Conservation (phyloP, 225 moss, liverwort and hornwort genomes). For the Bryum argenteum region DNA sequence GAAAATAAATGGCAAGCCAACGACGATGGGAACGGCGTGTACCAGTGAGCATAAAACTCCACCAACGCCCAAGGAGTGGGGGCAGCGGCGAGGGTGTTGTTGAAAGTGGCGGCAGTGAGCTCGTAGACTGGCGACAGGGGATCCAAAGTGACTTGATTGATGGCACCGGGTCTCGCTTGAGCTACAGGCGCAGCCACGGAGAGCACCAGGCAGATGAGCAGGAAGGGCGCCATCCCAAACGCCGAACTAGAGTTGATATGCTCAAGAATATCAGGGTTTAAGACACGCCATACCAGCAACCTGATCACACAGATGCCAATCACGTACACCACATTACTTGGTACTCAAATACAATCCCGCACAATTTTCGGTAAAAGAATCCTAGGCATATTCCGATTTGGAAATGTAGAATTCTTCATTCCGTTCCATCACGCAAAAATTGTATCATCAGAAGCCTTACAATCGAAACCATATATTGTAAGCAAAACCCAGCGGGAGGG, state of each 20-base stretch:
- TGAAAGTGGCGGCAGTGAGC: constrained; percentile 71
- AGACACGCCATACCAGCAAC: constrained; percentile 16
- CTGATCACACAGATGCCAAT: too few species aligned
- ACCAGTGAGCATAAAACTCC: constrained; percentile 93
- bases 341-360: too few species aligned
- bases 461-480: too few species aligned
- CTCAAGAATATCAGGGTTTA: constrained; percentile 8
- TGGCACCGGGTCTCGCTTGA: constrained; percentile 40
- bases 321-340: too few species aligned
- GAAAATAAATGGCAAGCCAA: constrained; percentile 5
- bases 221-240: constrained; percentile 21
- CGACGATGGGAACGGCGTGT: not conserved
- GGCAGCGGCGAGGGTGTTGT: constrained; percentile 64
- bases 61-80: constrained; percentile 69
- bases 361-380: too few species aligned
- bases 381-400: too few species aligned
- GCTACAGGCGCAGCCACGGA: constrained; percentile 5
- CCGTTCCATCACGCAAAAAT: too few species aligned
- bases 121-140: constrained; percentile 52
- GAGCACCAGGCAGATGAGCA: constrained; percentile 28
- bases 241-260: not conserved
- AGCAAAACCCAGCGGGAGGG: too few species aligned
- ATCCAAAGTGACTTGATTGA: constrained; percentile 17
- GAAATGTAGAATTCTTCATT: too few species aligned
- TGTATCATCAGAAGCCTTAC: too few species aligned